These are phyloP conservation scores for Fusarium tanahbumbuense DNA, from an alignment of 2,329 filamentous ascomycete genomes.

Conservation along the genomic window DNA sequence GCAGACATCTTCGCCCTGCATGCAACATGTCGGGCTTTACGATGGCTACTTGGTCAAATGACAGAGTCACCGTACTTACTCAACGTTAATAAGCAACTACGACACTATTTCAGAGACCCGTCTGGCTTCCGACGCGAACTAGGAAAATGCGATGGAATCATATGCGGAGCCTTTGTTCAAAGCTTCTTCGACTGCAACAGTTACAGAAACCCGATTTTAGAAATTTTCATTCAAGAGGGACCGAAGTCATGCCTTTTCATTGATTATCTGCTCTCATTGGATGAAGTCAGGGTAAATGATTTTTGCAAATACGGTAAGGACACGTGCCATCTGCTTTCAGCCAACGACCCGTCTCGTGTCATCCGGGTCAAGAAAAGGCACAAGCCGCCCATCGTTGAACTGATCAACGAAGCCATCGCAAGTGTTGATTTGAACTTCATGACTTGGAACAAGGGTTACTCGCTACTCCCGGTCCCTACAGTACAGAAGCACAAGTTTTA, in stretches of 20 bases:
- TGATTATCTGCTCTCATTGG: background rate
- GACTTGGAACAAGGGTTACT: slow-evolving; percentile 11
- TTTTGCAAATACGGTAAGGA: no score
- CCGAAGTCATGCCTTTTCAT: background rate
- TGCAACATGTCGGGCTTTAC: background rate
- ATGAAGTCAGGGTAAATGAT: background rate
- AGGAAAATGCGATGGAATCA: background rate
- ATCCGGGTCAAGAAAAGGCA: background rate
- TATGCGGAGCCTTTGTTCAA: background rate
- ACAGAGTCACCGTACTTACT: background rate
- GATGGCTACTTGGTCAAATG: background rate
- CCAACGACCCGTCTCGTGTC: fast-evolving
- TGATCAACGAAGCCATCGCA: background rate
- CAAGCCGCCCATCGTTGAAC: background rate
- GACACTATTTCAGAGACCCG: background rate
- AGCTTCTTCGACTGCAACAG: background rate
- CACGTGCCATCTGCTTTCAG: background rate
- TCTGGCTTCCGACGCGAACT: background rate
- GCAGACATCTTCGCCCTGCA: slow-evolving; percentile 2
- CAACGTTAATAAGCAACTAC: background rate
- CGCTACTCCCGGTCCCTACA: background rate
- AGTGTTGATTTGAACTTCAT: background rate
- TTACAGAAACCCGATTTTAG: no score
- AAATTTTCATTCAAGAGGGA: background rate
- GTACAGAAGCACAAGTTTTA: background rate